phyloP scores from a whole-genome alignment of 148 eudicot species.

The Vaccinium macrocarpon region DNA sequence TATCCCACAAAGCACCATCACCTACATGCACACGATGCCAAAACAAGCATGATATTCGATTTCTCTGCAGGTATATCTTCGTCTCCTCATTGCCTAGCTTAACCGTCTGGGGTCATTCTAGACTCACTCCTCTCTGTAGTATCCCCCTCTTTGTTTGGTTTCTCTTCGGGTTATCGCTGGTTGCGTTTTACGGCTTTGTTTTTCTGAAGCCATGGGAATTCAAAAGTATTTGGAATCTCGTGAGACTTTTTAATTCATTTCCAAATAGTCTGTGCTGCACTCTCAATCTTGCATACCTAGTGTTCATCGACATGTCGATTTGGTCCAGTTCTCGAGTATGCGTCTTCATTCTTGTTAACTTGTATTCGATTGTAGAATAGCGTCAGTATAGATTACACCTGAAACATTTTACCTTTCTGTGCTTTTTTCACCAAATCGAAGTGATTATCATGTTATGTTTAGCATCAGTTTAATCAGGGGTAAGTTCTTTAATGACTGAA shows the following conservation, averaged over 20 bases:
- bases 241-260: neutral
- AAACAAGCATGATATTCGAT: slow-evolving; percentile 56
- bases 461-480: too few relatives aligned
- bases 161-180: neutral
- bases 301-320: neutral
- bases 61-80: slow-evolving; percentile 57
- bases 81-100: neutral
- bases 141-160: too few relatives aligned
- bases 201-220: neutral
- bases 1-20: slow-evolving; percentile 62
- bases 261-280: neutral
- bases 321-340: neutral
- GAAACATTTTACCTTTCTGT: neutral
- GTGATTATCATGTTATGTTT: neutral
- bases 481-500: neutral
- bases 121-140: too few relatives aligned
- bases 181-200: neutral
- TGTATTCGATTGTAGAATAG: neutral
- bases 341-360: neutral
- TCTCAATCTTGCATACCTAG: neutral
- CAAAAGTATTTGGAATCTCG: neutral
- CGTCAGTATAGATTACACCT: neutral
- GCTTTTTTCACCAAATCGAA: neutral
- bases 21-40: slow-evolving; percentile 69
- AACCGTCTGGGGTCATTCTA: too few relatives aligned